Evolutionary conservation across 768 basidiomycete genomes (phyloP).

Genomic region (Neoboletus subvelutipes): DNA sequence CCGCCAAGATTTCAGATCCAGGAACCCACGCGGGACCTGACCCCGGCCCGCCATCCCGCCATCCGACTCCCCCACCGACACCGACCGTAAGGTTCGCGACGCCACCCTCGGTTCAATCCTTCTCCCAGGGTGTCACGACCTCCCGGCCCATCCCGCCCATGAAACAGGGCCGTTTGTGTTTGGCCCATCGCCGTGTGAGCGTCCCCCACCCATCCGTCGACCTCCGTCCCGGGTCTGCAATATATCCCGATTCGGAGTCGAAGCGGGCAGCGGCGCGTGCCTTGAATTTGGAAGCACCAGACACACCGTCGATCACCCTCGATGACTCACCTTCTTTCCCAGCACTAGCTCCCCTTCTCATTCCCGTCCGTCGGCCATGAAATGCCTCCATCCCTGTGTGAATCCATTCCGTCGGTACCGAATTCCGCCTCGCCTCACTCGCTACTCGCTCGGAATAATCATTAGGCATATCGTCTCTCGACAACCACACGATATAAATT

Average conservation of each 20-base stretch:
- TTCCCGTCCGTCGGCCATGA: conserved; percentile 19
- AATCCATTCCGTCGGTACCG: conserved; percentile 10
- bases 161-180: conserved; percentile 14
- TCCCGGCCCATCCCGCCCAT: conserved; percentile 18
- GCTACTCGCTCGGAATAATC: conserved; percentile 1
- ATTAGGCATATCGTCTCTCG: conserved; percentile 15
- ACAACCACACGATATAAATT: conserved; percentile 10
- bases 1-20: conserved; percentile 46
- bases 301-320: conserved; percentile 32
- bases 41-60: conserved; percentile 24
- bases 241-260: conserved; percentile 24
- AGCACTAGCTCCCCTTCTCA: background rate
- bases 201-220: background rate
- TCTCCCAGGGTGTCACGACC: conserved; percentile 1
- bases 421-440: background rate
- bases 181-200: background rate
- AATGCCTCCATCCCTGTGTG: background rate
- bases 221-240: background rate
- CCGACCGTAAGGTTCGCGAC: conserved; percentile 11
- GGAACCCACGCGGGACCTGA: conserved; percentile 28
- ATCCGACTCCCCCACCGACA: conserved; percentile 15
- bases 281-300: conserved; percentile 27
- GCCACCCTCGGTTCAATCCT: conserved; percentile 22
- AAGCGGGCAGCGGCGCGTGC: conserved; percentile 20
- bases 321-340: conserved; percentile 17